A percentile compares a stretch with the other conserved stretches of the same genome.
Evolutionary conservation across 345 rosid genomes (phyloP).

Genomic region (Syzygium grande): DNA sequence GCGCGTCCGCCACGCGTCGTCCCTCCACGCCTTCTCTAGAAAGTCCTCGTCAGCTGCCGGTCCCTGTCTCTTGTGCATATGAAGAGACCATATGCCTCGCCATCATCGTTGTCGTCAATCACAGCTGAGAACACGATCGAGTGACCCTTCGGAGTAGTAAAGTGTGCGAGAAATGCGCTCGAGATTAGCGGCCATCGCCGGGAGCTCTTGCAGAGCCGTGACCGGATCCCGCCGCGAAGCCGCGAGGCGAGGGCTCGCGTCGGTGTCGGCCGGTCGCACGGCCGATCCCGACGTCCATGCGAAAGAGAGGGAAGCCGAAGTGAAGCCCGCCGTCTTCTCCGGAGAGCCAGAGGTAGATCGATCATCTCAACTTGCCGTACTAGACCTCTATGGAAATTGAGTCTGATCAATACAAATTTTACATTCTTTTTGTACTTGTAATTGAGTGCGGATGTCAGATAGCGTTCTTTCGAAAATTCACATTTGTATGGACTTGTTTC

Average conservation of each 20-base stretch:
- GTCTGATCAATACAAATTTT: not conserved
- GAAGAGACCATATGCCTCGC: not conserved
- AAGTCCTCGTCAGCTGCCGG: not conserved
- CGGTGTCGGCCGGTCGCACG: slow-evolving; percentile 23
- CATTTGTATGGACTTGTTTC: not conserved
- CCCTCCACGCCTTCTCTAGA: slow-evolving; percentile 5
- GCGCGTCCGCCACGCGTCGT: not conserved
- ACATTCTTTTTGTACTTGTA: too few relatives aligned
- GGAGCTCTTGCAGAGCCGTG: slow-evolving; percentile 3
- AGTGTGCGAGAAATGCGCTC: not conserved
- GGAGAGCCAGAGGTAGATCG: slow-evolving; percentile 34
- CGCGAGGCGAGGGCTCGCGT: slow-evolving; percentile 9
- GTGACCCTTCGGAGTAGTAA: not conserved
- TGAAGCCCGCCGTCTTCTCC: slow-evolving; percentile 29
- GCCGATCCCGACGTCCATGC: slow-evolving; percentile 30
- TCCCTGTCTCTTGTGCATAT: not conserved
- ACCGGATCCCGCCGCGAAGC: not conserved
- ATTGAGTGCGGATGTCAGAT: not conserved
- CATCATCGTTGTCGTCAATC: not conserved
- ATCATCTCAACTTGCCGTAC: not conserved
- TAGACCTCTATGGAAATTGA: not conserved
- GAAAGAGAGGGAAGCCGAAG: slow-evolving; percentile 26
- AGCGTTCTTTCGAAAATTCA: too few relatives aligned
- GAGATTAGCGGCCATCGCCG: slow-evolving; percentile 22
- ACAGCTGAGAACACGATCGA: not conserved